Base-by-base conservation (phyloP, 495 filamentous ascomycete genomes). In the Cercophora samala region DNA sequence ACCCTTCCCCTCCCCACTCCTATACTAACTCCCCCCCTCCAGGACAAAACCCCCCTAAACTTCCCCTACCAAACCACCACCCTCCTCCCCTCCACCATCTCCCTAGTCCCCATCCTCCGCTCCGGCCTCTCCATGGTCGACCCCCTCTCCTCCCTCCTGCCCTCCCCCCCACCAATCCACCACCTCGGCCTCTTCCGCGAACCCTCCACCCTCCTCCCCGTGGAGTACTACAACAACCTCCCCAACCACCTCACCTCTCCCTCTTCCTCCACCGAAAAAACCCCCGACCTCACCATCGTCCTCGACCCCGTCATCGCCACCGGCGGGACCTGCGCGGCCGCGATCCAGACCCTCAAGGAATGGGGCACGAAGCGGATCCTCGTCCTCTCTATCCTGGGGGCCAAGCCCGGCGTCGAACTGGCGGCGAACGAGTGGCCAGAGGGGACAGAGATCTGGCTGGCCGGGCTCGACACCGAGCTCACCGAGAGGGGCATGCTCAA, bases 181-280 rank as follows among this genome's bases (percentile, higher is more conserved):
- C 94, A 98, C 77, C 88, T 98, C 23, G 94, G 94, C 56, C 88
- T 98, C 67, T 98, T 91, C 81, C 90, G 94, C 72, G 94, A 97
- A 73, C 90, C 89, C 32, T 84, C 86, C 66, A 91, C 90, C 46
- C 88, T 97, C 26, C 86, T 90, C 62, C 93, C 94, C 0, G 94
- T 98, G 59, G 94, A 98, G 80, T 98, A 98, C 85, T 98, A 98
- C 83, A 98, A 92, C 81, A 98, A 98, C 78, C 90, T 98, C 21
- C 93, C 94, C 46, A 90, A 91, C 77, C 87, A 92, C 73, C 63
- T 76, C 32, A 23, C 71, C 9, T 46, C 64, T n/a, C n/a, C n/a
- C 4, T 66, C 70, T 15, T 32, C 65, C 63, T 66, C 71, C 61
- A 65, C 77, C 68, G 9, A 76, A 70, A 29, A 72, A 65, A 71